These are phyloP conservation scores for Colletotrichum aenigma DNA, from an alignment of 2,329 filamentous ascomycete species.

Conservation along the genomic window DNA sequence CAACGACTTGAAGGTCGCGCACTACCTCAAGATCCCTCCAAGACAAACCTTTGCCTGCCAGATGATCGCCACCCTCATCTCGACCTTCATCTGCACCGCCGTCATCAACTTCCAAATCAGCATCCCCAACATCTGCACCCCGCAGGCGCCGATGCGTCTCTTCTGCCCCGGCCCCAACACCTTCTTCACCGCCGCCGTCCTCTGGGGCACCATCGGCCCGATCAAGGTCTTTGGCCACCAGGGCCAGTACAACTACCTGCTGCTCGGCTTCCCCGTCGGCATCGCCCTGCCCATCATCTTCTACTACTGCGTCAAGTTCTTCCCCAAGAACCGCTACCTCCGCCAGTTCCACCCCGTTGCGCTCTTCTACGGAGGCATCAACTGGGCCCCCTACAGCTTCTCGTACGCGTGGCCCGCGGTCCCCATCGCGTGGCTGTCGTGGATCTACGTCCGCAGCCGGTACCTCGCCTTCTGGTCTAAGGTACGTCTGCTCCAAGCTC, in stretches of 20 bases:
- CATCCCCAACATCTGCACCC: conserved; percentile 54
- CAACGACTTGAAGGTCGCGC: conserved; percentile 52
- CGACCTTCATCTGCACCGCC: conserved; percentile 54
- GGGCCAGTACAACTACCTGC: conserved; percentile 51
- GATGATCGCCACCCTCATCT: conserved; percentile 60
- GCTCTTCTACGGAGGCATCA: conserved; percentile 49
- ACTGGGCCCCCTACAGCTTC: conserved; percentile 49
- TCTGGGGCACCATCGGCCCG: conserved; percentile 60
- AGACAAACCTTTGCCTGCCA: conserved; percentile 64
- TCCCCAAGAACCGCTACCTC: conserved; percentile 32
- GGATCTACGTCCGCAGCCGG: conserved; percentile 35
- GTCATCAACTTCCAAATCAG: conserved; percentile 51
- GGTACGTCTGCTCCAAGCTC: conserved; percentile 29
- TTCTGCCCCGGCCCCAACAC: conserved; percentile 58
- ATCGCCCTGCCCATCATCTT: conserved; percentile 47
- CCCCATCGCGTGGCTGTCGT: conserved; percentile 23
- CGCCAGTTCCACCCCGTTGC: conserved; percentile 54
- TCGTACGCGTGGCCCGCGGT: conserved; percentile 23
- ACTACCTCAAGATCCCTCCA: conserved; percentile 66
- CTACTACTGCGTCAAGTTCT: conserved; percentile 44
- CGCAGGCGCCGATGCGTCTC: conserved; percentile 50
- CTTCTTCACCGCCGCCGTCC: conserved; percentile 60
- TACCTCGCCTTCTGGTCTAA: conserved; percentile 43
- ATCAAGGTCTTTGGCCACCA: conserved; percentile 52
- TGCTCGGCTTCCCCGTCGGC: conserved; percentile 57